phyloP scores from a whole-genome alignment of 768 basidiomycete species.

The Leccinum variicolor region DNA sequence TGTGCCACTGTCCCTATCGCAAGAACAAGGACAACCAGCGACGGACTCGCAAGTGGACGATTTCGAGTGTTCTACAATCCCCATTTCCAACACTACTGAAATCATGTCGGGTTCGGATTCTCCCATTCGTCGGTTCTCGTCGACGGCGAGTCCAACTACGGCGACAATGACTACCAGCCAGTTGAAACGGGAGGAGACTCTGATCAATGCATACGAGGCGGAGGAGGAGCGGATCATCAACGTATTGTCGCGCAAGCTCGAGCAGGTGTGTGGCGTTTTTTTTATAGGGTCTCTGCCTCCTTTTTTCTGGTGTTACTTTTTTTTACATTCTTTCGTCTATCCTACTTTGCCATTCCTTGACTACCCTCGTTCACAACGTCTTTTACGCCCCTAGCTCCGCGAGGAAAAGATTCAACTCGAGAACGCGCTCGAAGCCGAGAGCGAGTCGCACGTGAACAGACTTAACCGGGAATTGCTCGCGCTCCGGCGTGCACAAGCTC shows the following conservation, averaged over 20 bases:
- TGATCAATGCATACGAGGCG: slow-evolving; percentile 87
- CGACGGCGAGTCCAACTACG: not conserved
- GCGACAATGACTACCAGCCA: slow-evolving; percentile 37
- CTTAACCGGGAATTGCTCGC: slow-evolving; percentile 68
- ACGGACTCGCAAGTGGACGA: not conserved
- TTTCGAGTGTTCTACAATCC: not conserved
- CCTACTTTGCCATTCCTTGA: not conserved
- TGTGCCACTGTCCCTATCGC: not conserved
- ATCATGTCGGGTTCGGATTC: not conserved
- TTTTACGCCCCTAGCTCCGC: slow-evolving; percentile 49
- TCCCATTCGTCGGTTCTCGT: not conserved
- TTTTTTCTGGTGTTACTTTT: not conserved
- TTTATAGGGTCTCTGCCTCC: not conserved
- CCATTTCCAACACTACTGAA: not conserved
- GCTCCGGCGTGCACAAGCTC: slow-evolving; percentile 56
- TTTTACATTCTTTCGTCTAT: not conserved
- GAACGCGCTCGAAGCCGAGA: slow-evolving; percentile 80
- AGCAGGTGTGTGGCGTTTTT: slow-evolving; percentile 50
- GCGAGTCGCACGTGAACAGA: slow-evolving; percentile 79
- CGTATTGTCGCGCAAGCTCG: slow-evolving; percentile 75
- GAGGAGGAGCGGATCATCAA: slow-evolving; percentile 90
- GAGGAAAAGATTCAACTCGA: slow-evolving; percentile 85
- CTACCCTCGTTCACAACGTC: not conserved
- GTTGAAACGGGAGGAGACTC: slow-evolving; percentile 56
- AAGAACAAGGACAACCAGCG: not conserved